Percentiles rank a stretch among this genome's conserved stretches.
phyloP scores from a whole-genome alignment of 108 stramenopile species.

The Pseudonitzschia multiseries region DNA sequence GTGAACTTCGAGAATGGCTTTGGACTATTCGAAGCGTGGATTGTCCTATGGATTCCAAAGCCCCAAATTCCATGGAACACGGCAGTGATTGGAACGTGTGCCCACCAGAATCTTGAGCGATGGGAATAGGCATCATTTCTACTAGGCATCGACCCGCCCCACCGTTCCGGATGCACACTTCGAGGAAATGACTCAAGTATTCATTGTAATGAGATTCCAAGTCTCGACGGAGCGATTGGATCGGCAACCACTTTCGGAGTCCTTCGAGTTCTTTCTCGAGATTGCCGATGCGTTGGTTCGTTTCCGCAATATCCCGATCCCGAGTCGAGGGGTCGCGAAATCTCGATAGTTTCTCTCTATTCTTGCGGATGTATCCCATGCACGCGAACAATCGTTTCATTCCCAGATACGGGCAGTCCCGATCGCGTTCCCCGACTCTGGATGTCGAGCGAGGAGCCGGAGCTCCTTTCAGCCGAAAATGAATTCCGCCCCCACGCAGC shows the following conservation, averaged over 20 bases:
- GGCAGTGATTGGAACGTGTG: constrained; percentile 40
- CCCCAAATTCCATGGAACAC: constrained; percentile 17
- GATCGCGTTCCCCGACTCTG: background rate
- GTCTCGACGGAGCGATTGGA: constrained; percentile 54
- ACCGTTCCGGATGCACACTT: constrained; percentile 40
- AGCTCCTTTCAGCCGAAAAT: constrained; percentile 28
- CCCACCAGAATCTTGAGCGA: constrained; percentile 31
- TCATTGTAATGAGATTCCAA: constrained; percentile 57
- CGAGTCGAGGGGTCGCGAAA: background rate
- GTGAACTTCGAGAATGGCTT: constrained; percentile 27
- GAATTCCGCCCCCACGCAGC: constrained; percentile 66
- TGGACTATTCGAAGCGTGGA: constrained; percentile 30
- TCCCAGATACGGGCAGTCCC: constrained; percentile 40
- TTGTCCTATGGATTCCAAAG: background rate
- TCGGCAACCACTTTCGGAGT: constrained; percentile 40
- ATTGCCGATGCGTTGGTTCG: constrained; percentile 27
- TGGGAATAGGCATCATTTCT: constrained; percentile 58
- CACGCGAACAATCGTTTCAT: constrained; percentile 54
- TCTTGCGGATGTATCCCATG: constrained; percentile 42
- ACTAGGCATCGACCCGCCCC: constrained; percentile 59
- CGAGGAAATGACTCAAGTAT: constrained; percentile 37
- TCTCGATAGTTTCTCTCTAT: constrained; percentile 18
- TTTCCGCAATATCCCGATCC: constrained; percentile 25
- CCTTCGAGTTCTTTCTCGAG: constrained; percentile 29
- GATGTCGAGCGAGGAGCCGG: background rate